These are phyloP conservation scores for Pestalotiopsis sp. DNA, from an alignment of 2,329 filamentous ascomycete species.

Conservation along the genomic window DNA sequence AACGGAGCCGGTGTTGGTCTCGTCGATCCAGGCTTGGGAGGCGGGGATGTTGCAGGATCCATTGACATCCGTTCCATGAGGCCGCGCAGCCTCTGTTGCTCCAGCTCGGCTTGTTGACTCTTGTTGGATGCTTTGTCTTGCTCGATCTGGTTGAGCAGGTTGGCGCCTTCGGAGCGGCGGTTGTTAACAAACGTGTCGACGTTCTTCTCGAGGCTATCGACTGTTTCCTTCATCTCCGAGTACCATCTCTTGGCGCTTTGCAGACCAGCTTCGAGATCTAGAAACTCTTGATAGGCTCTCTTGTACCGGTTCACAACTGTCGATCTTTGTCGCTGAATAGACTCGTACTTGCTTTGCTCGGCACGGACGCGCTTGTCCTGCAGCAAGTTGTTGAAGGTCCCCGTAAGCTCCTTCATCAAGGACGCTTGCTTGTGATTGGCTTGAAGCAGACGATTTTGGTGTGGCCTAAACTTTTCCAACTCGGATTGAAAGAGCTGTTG, in stretches of 20 bases:
- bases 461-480: conserved; percentile 93
- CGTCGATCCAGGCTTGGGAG: conserved; percentile 40
- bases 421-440: conserved; percentile 94
- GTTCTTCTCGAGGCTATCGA: conserved; percentile 90
- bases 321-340: conserved; percentile 80
- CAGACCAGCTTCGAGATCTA: conserved; percentile 85
- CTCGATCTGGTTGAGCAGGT: conserved; percentile 87
- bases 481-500: conserved; percentile 91
- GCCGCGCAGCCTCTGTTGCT: conserved; percentile 82
- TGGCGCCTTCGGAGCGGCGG: conserved; percentile 84
- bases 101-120: conserved; percentile 70
- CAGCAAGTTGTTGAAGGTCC: conserved; percentile 81
- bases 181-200: conserved; percentile 98
- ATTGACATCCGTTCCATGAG: conserved; percentile 97
- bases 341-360: conserved; percentile 94
- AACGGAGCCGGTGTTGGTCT: conserved; percentile 47
- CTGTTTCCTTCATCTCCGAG: conserved; percentile 91
- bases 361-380: conserved; percentile 93
- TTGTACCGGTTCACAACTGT: conserved; percentile 86
- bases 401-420: conserved; percentile 91
- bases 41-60: conserved; percentile 59
- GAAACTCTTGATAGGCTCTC: conserved; percentile 88
- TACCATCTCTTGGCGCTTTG: conserved; percentile 92
- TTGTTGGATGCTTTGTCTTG: conserved; percentile 69
- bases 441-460: conserved; percentile 88